A percentile compares a stretch with the other conserved stretches of the same genome.
These are phyloP conservation scores for Capsella bursapastoris DNA, from an alignment of 345 rosid genomes.

Conservation along the genomic window DNA sequence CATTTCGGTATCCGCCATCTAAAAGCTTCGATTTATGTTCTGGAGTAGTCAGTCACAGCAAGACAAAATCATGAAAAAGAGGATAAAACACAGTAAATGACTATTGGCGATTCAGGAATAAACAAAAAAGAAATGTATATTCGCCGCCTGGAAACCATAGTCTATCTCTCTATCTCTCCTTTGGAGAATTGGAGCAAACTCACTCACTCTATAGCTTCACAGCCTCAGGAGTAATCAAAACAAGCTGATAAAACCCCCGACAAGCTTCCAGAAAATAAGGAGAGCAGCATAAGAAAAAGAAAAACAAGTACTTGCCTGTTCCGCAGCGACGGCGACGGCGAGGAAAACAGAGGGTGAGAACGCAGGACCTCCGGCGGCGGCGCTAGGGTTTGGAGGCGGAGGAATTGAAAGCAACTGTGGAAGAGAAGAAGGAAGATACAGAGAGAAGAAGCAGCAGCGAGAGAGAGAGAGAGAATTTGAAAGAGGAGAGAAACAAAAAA, in stretches of 20 bases:
- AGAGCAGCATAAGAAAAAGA: background rate
- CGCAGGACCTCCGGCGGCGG: slow-evolving; percentile 12
- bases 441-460: slow-evolving; percentile 6
- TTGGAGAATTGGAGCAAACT: background rate
- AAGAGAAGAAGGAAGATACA: background rate
- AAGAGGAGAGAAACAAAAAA: slow-evolving; percentile 15
- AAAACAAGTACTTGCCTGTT: slow-evolving; percentile 22
- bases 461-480: background rate
- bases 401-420: slow-evolving; percentile 11
- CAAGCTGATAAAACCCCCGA: background rate
- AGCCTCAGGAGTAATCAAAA: slow-evolving; percentile 7
- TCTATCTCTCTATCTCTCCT: background rate
- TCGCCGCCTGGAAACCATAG: background rate
- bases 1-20: slow-evolving; percentile 63
- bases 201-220: background rate
- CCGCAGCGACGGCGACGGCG: slow-evolving; percentile 14
- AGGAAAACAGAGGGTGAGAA: background rate
- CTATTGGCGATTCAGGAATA: background rate
- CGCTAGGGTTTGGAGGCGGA: slow-evolving; percentile 29
- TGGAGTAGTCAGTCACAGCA: slow-evolving; percentile 20
- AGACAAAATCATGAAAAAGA: background rate
- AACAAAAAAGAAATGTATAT: background rate
- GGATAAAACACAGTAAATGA: background rate
- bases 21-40: slow-evolving; percentile 26
- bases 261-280: background rate